Conservation (phyloP, 352 stramenopile species). For the Ochromonadaceae sp. region DNA sequence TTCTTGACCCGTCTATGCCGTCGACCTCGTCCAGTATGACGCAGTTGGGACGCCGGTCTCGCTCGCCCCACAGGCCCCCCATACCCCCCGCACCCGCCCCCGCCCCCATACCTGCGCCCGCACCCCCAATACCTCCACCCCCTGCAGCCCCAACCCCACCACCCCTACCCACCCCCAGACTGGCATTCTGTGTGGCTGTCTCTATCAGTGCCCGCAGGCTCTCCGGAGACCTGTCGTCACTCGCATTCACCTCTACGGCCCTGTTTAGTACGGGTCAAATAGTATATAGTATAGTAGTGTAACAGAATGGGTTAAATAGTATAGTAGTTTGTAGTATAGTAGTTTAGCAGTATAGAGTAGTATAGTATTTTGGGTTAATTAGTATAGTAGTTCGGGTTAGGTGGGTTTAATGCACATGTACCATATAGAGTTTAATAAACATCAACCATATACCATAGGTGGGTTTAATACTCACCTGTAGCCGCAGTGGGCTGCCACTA, state of each 20-base stretch:
- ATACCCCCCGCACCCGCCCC: constrained; percentile 54
- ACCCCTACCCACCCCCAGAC: constrained; percentile 26
- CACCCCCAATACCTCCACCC: background rate
- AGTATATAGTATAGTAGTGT: too few species aligned
- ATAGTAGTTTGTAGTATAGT: too few species aligned
- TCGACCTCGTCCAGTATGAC: constrained; percentile 97
- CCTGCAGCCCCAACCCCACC: constrained; percentile 11
- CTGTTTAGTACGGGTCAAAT: too few species aligned
- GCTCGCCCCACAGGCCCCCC: constrained; percentile 71
- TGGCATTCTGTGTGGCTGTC: constrained; percentile 43
- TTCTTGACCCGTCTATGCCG: constrained; percentile 71
- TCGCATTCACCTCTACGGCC: constrained; percentile 91
- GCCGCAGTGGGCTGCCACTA: constrained; percentile 81
- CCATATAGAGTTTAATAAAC: too few species aligned
- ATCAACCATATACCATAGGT: too few species aligned
- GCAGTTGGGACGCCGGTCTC: constrained; percentile 76
- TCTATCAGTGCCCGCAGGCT: constrained; percentile 71
- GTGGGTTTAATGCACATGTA: too few species aligned
- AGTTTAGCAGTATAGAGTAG: too few species aligned
- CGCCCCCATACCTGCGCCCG: too few species aligned
- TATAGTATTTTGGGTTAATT: too few species aligned
- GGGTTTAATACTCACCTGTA: too few species aligned
- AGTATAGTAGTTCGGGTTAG: too few species aligned
- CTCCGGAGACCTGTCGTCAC: constrained; percentile 79
- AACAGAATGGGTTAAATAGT: too few species aligned